Percentiles rank a stretch among this genome's conserved stretches.
Conservation (phyloP, 331 rosid species). For the Erythrophleum ivorense region DNA sequence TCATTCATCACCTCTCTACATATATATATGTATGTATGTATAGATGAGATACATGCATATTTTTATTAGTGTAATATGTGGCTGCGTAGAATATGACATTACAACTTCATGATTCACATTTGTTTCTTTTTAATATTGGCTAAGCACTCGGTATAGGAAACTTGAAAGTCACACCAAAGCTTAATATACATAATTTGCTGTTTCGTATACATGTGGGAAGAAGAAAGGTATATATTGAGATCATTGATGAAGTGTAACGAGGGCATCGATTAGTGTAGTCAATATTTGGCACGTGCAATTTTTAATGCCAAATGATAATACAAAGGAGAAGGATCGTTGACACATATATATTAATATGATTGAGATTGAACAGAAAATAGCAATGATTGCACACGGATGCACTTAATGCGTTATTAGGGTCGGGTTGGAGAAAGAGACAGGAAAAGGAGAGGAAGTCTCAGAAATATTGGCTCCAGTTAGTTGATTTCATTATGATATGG, state of each 20-base stretch:
- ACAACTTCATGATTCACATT: slow-evolving; percentile 27
- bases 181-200: not conserved
- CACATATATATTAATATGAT: slow-evolving; percentile 23
- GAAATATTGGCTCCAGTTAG: slow-evolving; percentile 25
- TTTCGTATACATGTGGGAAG: not conserved
- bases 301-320: slow-evolving; percentile 16
- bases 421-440: slow-evolving; percentile 40
- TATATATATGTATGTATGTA: too few species aligned
- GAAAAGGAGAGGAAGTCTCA: slow-evolving; percentile 20
- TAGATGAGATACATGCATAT: not conserved
- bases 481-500: slow-evolving; percentile 20
- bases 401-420: slow-evolving; percentile 25
- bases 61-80: not conserved
- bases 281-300: slow-evolving; percentile 39
- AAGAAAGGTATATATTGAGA: not conserved
- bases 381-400: slow-evolving; percentile 42
- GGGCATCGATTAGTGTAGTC: slow-evolving; percentile 7
- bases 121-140: not conserved
- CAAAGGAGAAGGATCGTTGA: slow-evolving; percentile 17
- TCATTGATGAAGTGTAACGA: not conserved
- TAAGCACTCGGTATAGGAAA: not conserved
- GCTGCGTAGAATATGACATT: slow-evolving; percentile 22
- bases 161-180: slow-evolving; percentile 22
- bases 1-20: not conserved
- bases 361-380: not conserved